phyloP scores from a whole-genome alignment of 345 rosid genomes.

The Acer campestre region DNA sequence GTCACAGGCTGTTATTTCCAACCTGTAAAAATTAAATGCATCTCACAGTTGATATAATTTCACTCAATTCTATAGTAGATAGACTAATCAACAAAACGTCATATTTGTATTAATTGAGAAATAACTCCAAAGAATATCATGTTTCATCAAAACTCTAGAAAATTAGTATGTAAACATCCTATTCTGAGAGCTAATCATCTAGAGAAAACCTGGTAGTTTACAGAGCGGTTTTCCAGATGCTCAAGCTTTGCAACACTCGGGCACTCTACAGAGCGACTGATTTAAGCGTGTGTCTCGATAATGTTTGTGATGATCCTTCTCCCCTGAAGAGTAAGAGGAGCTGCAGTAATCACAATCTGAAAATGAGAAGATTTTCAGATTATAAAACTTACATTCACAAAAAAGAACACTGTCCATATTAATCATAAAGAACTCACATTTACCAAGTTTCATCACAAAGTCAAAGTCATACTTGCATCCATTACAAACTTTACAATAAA shows the following conservation, averaged over 20 bases:
- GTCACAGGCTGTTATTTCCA: too few relatives aligned
- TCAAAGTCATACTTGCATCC: neutral
- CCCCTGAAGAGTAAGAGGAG: constrained; percentile 62
- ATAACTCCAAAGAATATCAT: too few relatives aligned
- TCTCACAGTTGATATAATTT: too few relatives aligned
- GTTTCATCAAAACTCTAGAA: neutral
- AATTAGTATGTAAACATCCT: neutral
- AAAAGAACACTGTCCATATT: neutral
- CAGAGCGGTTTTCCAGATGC: too few relatives aligned
- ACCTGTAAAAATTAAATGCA: too few relatives aligned
- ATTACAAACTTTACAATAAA: neutral
- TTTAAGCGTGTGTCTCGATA: constrained; percentile 15
- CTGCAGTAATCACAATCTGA: constrained; percentile 59
- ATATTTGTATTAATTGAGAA: too few relatives aligned
- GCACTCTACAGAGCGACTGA: too few relatives aligned
- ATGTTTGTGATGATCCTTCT: constrained; percentile 63
- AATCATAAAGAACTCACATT: neutral
- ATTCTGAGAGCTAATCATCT: neutral
- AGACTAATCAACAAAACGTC: too few relatives aligned
- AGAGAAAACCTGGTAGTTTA: neutral
- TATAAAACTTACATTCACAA: neutral
- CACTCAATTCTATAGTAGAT: too few relatives aligned
- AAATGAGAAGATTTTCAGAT: neutral
- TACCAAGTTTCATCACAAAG: neutral
- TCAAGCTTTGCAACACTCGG: too few relatives aligned